Percentiles rank a stretch among this genome's conserved stretches.
These are phyloP conservation scores for Metarhizium humberi DNA, from an alignment of 2,329 filamentous ascomycete species.

Conservation along the genomic window DNA sequence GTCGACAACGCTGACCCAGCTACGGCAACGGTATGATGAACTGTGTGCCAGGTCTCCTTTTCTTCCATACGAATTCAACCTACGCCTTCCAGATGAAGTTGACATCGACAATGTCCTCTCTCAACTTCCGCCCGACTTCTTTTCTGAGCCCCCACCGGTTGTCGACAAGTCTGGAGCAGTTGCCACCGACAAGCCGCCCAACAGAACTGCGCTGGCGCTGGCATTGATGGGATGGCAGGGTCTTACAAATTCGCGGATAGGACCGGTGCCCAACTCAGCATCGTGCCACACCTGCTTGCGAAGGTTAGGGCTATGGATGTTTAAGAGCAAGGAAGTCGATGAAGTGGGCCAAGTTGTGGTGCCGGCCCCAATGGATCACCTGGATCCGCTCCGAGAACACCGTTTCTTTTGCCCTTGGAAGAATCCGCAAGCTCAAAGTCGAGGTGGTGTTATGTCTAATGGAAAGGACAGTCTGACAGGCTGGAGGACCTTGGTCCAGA, in stretches of 20 bases:
- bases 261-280: slow-evolving; percentile 61
- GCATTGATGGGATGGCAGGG: slow-evolving; percentile 71
- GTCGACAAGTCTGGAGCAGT: slow-evolving; percentile 14
- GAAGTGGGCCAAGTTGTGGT: slow-evolving; percentile 42
- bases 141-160: slow-evolving; percentile 31
- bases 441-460: slow-evolving; percentile 21
- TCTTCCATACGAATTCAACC: slow-evolving; percentile 52
- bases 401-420: slow-evolving; percentile 81
- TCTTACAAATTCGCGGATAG: slow-evolving; percentile 41
- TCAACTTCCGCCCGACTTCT: slow-evolving; percentile 46
- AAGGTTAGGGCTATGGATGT: slow-evolving; percentile 88
- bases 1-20: slow-evolving; percentile 43
- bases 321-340: slow-evolving; percentile 63
- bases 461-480: slow-evolving; percentile 32
- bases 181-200: slow-evolving; percentile 26
- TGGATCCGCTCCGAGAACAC: slow-evolving; percentile 65
- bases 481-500: slow-evolving; percentile 46
- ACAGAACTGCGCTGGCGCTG: slow-evolving; percentile 56
- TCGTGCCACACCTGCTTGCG: slow-evolving; percentile 82
- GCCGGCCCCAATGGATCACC: slow-evolving; percentile 52
- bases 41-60: slow-evolving; percentile 43
- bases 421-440: slow-evolving; percentile 51
- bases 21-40: slow-evolving; percentile 58
- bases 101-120: slow-evolving; percentile 38
- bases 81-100: slow-evolving; percentile 45